Conservation (phyloP, 1,284 basidiomycete species). For the Heliocybe sulcata region DNA sequence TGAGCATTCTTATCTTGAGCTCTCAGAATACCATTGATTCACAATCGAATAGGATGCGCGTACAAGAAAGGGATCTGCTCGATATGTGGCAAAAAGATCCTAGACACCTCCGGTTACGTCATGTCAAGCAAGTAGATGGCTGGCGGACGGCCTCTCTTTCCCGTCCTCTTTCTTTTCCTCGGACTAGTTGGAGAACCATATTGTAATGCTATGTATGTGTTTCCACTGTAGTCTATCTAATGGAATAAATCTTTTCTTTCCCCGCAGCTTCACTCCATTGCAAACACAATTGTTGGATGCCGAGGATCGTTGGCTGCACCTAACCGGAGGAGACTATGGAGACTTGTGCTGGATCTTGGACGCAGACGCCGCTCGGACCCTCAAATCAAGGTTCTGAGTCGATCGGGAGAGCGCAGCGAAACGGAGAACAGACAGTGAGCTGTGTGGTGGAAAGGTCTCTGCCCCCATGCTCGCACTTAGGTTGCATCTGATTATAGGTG, state of each 20-base stretch:
- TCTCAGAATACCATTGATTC: constrained; percentile 1
- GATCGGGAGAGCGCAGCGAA: too few relatives aligned
- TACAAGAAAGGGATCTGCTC: constrained; percentile 79
- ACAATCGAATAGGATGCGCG: constrained; percentile 55
- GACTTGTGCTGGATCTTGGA: too few relatives aligned
- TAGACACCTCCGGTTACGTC: constrained; percentile 73
- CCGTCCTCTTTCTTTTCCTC: not conserved
- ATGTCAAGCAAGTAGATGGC: constrained; percentile 68
- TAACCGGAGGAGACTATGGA: too few relatives aligned
- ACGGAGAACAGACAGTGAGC: too few relatives aligned
- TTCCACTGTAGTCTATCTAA: not conserved
- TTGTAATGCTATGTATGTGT: constrained; percentile 1
- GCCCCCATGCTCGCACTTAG: too few relatives aligned
- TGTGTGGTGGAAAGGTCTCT: too few relatives aligned
- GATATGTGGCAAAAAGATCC: constrained; percentile 77
- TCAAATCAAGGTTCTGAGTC: too few relatives aligned
- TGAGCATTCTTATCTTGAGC: constrained; percentile 20
- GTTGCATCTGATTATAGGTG: too few relatives aligned
- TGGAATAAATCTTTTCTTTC: not conserved
- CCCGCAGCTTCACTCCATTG: too few relatives aligned
- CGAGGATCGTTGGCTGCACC: too few relatives aligned
- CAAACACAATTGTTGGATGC: too few relatives aligned
- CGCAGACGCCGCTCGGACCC: too few relatives aligned
- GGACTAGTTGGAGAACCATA: not conserved
- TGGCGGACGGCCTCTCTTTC: not conserved